Conservation (phyloP, 148 eudicot genomes). For the Fagopyrum tataricum region DNA sequence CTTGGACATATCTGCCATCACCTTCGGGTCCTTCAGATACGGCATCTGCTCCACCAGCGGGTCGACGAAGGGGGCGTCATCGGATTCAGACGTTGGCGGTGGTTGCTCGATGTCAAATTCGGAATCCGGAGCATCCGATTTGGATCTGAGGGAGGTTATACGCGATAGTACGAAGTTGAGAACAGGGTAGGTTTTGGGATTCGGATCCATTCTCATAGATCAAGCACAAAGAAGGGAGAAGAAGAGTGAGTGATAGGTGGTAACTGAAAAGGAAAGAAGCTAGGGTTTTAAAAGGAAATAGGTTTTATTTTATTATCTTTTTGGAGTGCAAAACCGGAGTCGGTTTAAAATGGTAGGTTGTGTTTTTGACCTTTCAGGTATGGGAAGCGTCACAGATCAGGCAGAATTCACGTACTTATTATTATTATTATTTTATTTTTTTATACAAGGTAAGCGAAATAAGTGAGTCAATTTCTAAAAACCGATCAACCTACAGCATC, state of each 20-base stretch:
- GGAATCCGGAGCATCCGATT: background rate
- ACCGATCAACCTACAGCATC: too few relatives aligned
- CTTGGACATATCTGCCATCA: conserved; percentile 50
- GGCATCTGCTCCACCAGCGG: conserved; percentile 65
- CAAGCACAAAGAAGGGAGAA: background rate
- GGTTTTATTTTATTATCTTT: too few relatives aligned
- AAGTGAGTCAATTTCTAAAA: too few relatives aligned
- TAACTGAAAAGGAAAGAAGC: background rate
- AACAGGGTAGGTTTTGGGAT: conserved; percentile 9
- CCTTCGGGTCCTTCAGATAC: conserved; percentile 50
- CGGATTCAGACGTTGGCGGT: conserved; percentile 18
- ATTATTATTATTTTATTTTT: too few relatives aligned
- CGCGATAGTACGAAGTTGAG: conserved; percentile 10
- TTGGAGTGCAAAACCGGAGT: background rate
- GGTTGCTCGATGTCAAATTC: conserved; percentile 63
- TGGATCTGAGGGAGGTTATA: background rate
- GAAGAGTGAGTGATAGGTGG: background rate
- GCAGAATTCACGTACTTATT: too few relatives aligned
- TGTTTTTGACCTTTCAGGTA: too few relatives aligned
- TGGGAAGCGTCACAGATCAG: too few relatives aligned
- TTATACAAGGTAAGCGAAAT: too few relatives aligned
- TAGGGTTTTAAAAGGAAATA: background rate
- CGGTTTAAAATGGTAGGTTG: background rate
- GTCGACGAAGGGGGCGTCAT: conserved; percentile 37
- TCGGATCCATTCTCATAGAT: conserved; percentile 5